Base-by-base conservation (phyloP, 805 yeast species). In the Cyberlindnera saturnus region DNA sequence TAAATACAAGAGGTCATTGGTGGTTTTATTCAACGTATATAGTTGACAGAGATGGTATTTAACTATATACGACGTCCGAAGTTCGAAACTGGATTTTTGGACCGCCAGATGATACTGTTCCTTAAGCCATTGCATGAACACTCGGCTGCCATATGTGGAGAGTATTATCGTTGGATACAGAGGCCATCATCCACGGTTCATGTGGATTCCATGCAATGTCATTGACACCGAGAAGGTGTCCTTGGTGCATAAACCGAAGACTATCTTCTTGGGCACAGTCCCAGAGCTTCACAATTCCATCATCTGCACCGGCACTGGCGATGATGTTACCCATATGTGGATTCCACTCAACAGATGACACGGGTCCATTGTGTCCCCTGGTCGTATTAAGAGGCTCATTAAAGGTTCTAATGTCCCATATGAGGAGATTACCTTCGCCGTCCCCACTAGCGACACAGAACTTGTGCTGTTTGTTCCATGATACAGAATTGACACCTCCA, bases 111-210 rank as follows among this genome's bases (percentile, higher is more conserved):
- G 7, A 11, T 34, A 26, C 31, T 28, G 6, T 13, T 36, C 16
- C n/a, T 26, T 19, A 34, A 3, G 28, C 13, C 39, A 37, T 37
- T 28, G 39, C 39, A 9, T 16, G 20, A 31, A 47, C 53, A 2
- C 74, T 60, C 1, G 96, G 95, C 53, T 73, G 77, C 95, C 96
- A 90, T 3, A 89, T 62, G 48, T 90, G 96, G n/a, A 89, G 65
- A 1, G 90, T 77, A 58, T 90, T 90, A 57, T 90, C 96, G 54
- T 84, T 88, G 0, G 87, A 79, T 5, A 85, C 91, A 55, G 88
- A 80, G 4, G 87, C 81, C 32, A 88, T 49, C 73, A 82, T 70
- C 76, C 82, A 76, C 4, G 79, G 76, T 44, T 78, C 85, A 45
- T 79, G 79, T 0, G 79, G 75, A 44, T 86, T 84, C 97, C 97